Percentiles rank a stretch among this genome's conserved stretches.
Evolutionary conservation across 768 basidiomycete species (phyloP).

Genomic region (Boletus speciosus): DNA sequence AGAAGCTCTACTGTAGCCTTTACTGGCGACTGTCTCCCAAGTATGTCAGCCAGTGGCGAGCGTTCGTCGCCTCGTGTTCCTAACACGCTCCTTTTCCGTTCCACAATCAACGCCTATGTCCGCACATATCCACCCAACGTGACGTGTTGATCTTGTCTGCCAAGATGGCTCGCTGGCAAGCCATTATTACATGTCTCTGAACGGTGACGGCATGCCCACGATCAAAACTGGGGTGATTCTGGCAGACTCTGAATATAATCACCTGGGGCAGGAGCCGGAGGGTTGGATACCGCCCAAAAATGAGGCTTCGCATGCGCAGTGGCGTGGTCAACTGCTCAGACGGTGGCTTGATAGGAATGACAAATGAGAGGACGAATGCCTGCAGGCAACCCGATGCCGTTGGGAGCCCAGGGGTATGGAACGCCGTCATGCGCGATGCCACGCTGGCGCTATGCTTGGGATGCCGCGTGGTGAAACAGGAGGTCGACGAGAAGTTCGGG

Average conservation of each 20-base stretch:
- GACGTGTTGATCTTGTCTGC: constrained; percentile 21
- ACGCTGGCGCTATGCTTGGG: constrained; percentile 3
- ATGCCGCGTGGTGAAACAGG: constrained; percentile 14
- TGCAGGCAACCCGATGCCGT: constrained; percentile 14
- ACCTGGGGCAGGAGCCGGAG: background rate
- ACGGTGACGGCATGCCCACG: constrained; percentile 14
- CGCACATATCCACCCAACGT: constrained; percentile 15
- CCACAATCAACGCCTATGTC: constrained; percentile 19
- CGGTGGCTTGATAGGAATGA: constrained; percentile 21
- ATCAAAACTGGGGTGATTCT: constrained; percentile 9
- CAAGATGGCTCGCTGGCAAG: background rate
- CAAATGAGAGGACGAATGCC: constrained; percentile 1
- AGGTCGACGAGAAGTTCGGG: background rate
- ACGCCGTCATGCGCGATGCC: constrained; percentile 10
- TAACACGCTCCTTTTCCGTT: constrained; percentile 8
- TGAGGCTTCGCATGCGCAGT: background rate
- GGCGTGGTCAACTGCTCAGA: constrained; percentile 2
- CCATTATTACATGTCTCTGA: constrained; percentile 2
- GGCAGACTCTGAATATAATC: background rate
- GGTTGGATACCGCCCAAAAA: background rate
- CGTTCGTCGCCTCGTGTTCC: constrained; percentile 16
- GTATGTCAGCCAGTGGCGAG: constrained; percentile 8
- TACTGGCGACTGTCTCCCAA: constrained; percentile 1
- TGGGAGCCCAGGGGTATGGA: constrained; percentile 12
- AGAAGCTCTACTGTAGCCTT: constrained; percentile 1